These are phyloP conservation scores for Curvularia sp. DNA, from an alignment of 2,329 filamentous ascomycete genomes.

Conservation along the genomic window DNA sequence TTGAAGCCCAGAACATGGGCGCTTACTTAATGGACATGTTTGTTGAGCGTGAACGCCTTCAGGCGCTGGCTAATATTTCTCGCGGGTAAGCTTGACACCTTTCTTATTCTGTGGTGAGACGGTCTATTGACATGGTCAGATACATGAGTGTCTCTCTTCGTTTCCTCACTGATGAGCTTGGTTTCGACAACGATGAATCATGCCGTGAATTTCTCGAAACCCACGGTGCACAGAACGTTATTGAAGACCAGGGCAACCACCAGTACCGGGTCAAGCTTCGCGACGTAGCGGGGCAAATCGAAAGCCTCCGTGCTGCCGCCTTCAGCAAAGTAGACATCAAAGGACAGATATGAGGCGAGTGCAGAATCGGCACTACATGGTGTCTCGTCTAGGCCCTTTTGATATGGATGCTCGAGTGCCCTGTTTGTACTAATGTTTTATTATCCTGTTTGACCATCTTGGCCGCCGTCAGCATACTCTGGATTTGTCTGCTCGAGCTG, in stretches of 20 bases:
- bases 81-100: slow-evolving; percentile 75
- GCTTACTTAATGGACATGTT: slow-evolving; percentile 99
- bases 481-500: no score
- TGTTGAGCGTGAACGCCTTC: slow-evolving; percentile 88
- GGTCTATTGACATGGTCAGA: slow-evolving; percentile 65
- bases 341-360: slow-evolving; percentile 79
- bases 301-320: slow-evolving; percentile 72
- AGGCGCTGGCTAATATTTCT: slow-evolving; percentile 89
- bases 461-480: slow-evolving; percentile 25
- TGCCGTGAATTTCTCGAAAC: slow-evolving; percentile 90
- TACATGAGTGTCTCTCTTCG: slow-evolving; percentile 91
- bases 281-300: slow-evolving; percentile 69
- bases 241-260: slow-evolving; percentile 73
- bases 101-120: no score
- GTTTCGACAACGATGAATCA: slow-evolving; percentile 90
- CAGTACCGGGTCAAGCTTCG: slow-evolving; percentile 63
- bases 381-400: slow-evolving; percentile 7
- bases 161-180: slow-evolving; percentile 94
- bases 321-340: slow-evolving; percentile 95
- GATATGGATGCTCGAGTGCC: slow-evolving; percentile 14
- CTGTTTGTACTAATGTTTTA: slow-evolving; percentile 22
- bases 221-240: slow-evolving; percentile 74
- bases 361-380: slow-evolving; percentile 15
- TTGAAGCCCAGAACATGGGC: slow-evolving; percentile 94
- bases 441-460: slow-evolving; percentile 9